Evolutionary conservation across 192 early-diverging fungal genomes (phyloP), one percentile per base, ranked within the genome.

Genomic region (Haplosporangium gracile): DNA sequence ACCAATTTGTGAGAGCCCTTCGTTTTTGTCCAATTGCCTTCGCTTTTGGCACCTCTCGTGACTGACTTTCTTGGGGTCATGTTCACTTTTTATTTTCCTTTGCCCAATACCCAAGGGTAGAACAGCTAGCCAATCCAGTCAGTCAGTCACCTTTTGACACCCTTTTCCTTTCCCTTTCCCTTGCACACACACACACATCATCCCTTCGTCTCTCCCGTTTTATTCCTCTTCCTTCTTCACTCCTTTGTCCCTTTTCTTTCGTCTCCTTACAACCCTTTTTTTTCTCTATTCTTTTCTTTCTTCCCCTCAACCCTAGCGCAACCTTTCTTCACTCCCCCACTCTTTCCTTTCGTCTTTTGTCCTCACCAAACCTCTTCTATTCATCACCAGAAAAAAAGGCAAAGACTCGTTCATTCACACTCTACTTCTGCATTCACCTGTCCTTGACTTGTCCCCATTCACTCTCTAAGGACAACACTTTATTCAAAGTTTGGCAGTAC

Each of bases 281-380:
- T 29, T 15, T 75, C 29, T 63, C 29, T 75, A 18, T 18, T 45
- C 32, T 78, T 29, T 16, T 76, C 26, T 43, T 34, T 49, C 47
- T 39, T 70, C 63, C 76, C 73, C 43, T 53, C 29, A 74, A 49
- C n/a, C 22, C 71, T 39, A 34, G 11, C 29, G 60, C 60, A 9
- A 5, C 49, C 40, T 53, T 70, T 26, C 51, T 39, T 78, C 70
- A 20, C 47, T 60, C 69, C 51, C 68, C 40, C 18, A 78, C 77
- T 43, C 77, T 43, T 76, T 13, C n/a, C 29, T 15, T 65, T 65
- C 60, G 29, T 34, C 29, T 32, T 65, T 3, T 6, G 26, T 11
- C 29, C 24, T 20, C 55, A 20, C 22, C 1, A 43, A 43, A 43
- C 42, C 49, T 51, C 18, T 18, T 18, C 49, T 51, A 43, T 10